These are phyloP conservation scores for Rutidosis leptorrhynchoides DNA, from an alignment of 129 eudicot species.

Conservation along the genomic window DNA sequence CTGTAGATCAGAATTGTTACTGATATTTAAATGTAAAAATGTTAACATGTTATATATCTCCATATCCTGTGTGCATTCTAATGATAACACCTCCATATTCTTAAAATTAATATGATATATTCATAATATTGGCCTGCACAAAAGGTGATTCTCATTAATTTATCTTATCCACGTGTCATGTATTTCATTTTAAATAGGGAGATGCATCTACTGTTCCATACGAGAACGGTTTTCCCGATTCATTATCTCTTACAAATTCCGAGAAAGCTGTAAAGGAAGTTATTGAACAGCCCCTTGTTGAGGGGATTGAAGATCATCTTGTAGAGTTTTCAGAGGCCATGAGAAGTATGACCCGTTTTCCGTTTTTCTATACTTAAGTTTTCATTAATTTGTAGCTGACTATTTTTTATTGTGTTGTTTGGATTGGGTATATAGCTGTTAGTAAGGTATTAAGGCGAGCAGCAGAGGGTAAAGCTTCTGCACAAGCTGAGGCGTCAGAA, in stretches of 20 bases:
- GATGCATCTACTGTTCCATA: slow-evolving; percentile 37
- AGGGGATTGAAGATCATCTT: slow-evolving; percentile 83
- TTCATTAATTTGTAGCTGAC: slow-evolving; percentile 9
- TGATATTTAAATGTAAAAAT: no score
- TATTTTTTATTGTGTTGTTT: slow-evolving; percentile 12
- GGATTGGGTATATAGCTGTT: slow-evolving; percentile 53
- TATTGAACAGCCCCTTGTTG: slow-evolving; percentile 59
- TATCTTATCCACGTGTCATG: neutral
- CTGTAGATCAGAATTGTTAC: neutral
- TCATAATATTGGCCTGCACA: no score
- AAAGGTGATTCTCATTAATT: slow-evolving; percentile 6
- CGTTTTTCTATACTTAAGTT: neutral
- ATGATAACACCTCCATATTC: neutral
- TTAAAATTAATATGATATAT: no score
- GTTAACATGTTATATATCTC: neutral
- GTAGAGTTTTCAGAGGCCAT: slow-evolving; percentile 92
- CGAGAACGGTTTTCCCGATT: slow-evolving; percentile 62
- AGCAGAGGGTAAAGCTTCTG: slow-evolving; percentile 95
- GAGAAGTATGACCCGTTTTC: slow-evolving; percentile 55
- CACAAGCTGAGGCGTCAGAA: slow-evolving; percentile 93
- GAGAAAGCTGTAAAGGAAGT: slow-evolving; percentile 78
- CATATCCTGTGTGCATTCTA: neutral
- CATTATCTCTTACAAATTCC: slow-evolving; percentile 45
- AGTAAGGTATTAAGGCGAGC: slow-evolving; percentile 75
- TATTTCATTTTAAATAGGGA: slow-evolving; percentile 36